Conservation (phyloP, 2,329 filamentous ascomycete genomes). For the Emericellopsis cladophorae region DNA sequence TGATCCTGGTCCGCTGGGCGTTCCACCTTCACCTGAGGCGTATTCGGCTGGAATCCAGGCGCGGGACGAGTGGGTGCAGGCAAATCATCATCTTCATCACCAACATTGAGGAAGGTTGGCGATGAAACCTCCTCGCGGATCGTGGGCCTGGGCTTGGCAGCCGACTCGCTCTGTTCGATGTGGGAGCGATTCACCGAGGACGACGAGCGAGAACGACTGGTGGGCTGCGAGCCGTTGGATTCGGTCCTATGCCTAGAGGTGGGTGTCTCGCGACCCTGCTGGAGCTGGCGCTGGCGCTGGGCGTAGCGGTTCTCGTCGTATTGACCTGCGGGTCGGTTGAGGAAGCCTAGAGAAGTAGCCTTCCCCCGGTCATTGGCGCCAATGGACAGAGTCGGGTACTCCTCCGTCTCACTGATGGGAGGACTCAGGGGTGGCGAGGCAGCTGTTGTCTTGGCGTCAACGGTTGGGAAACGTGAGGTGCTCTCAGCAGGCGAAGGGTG, state of each 20-base stretch:
- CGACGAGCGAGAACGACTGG: constrained; percentile 31
- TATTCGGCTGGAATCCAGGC: constrained; percentile 4
- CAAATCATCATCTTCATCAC: constrained; percentile 20
- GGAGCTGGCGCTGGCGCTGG: constrained; percentile 69
- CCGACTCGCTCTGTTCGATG: constrained; percentile 17
- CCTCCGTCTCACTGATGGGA: constrained; percentile 59
- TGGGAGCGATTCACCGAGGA: constrained; percentile 26
- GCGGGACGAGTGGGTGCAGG: constrained; percentile 1
- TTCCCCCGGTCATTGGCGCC: constrained; percentile 70
- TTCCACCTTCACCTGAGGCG: constrained; percentile 25
- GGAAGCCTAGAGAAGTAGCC: constrained; percentile 54
- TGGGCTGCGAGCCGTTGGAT: constrained; percentile 26
- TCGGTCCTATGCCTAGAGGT: constrained; percentile 30
- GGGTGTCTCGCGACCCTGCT: constrained; percentile 58
- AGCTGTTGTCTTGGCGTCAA: constrained; percentile 16
- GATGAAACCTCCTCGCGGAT: constrained; percentile 17
- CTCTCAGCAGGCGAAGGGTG: constrained; percentile 23
- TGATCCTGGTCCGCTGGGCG: constrained; percentile 41
- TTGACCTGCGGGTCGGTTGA: constrained; percentile 57
- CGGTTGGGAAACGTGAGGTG: constrained; percentile 20
- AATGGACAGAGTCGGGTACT: constrained; percentile 51
- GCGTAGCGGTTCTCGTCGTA: constrained; percentile 82
- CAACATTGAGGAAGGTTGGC: constrained; percentile 31
- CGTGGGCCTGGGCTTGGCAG: constrained; percentile 14
- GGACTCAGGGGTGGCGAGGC: constrained; percentile 27